A percentile compares a stretch with the other conserved stretches of the same genome.
Conservation (phyloP, 2,329 filamentous ascomycete genomes). For the Ceratocystis albifundus region DNA sequence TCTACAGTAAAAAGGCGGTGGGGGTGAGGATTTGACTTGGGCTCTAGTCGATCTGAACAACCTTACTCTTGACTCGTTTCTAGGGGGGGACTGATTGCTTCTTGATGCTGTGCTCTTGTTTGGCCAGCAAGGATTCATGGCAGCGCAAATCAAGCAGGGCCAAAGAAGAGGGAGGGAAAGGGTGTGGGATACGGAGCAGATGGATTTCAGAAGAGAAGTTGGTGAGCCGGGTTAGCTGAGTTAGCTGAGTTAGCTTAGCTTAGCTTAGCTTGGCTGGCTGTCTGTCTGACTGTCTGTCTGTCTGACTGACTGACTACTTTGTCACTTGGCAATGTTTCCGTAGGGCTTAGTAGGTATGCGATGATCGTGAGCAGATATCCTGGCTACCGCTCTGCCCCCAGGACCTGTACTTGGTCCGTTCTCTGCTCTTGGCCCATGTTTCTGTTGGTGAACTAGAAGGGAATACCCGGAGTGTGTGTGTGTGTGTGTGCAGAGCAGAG, state of each 20-base stretch:
- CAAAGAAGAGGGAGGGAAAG: neutral
- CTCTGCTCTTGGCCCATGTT: neutral
- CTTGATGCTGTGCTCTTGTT: neutral
- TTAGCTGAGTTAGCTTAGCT: neutral
- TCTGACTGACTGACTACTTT: neutral
- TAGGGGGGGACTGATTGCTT: neutral
- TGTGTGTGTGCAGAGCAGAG: neutral
- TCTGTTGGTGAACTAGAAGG: conserved; percentile 1
- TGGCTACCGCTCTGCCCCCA: neutral
- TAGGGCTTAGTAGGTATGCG: neutral
- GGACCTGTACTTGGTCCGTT: neutral
- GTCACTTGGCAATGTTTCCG: neutral
- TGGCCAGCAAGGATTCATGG: conserved; percentile 1
- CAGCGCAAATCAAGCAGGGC: neutral
- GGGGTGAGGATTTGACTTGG: too few relatives aligned
- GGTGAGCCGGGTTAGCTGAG: neutral
- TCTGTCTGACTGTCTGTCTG: too few relatives aligned
- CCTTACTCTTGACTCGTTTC: neutral
- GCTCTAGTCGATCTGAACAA: neutral
- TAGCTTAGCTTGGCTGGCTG: neutral
- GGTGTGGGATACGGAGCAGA: neutral
- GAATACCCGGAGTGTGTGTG: neutral
- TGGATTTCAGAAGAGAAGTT: neutral
- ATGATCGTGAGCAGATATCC: neutral
- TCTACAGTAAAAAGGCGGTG: too few relatives aligned